Evolutionary conservation across 768 basidiomycete species (phyloP).

Genomic region (Serendipita vermifera): DNA sequence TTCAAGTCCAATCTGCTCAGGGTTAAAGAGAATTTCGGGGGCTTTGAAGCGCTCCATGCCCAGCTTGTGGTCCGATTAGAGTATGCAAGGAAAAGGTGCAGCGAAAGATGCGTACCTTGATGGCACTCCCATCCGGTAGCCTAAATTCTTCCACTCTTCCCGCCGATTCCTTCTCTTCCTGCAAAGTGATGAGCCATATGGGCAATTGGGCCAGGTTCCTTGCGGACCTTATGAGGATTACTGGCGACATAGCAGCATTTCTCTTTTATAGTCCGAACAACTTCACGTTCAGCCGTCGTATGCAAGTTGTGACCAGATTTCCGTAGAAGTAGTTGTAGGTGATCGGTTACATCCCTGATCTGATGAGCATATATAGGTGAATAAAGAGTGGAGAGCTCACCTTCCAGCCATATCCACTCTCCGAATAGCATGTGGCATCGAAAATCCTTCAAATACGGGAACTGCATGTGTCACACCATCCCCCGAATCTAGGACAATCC

Average conservation of each 20-base stretch:
- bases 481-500: conserved; percentile 97
- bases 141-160: conserved; percentile 78
- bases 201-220: conserved; percentile 41
- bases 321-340: conserved; percentile 84
- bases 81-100: conserved; percentile 9
- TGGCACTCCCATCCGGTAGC: conserved; percentile 86
- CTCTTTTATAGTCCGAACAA: conserved; percentile 95
- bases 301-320: conserved; percentile 92
- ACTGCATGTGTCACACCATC: conserved; percentile 99
- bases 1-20: conserved; percentile 90
- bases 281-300: conserved; percentile 93
- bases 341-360: conserved; percentile 85
- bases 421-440: conserved; percentile 96
- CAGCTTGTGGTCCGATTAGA: conserved; percentile 39
- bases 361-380: background rate
- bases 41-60: conserved; percentile 92
- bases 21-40: conserved; percentile 95
- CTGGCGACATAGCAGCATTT: conserved; percentile 93
- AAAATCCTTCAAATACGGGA: conserved; percentile 97
- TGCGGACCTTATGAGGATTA: conserved; percentile 91
- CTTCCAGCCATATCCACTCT: conserved; percentile 94
- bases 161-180: conserved; percentile 15
- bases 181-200: background rate
- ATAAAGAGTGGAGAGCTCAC: conserved; percentile 27
- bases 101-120: conserved; percentile 48